Percentiles rank a stretch among this genome's conserved stretches.
Conservation (phyloP, 2,329 filamentous ascomycete species). For the Colletotrichum gigasporum region DNA sequence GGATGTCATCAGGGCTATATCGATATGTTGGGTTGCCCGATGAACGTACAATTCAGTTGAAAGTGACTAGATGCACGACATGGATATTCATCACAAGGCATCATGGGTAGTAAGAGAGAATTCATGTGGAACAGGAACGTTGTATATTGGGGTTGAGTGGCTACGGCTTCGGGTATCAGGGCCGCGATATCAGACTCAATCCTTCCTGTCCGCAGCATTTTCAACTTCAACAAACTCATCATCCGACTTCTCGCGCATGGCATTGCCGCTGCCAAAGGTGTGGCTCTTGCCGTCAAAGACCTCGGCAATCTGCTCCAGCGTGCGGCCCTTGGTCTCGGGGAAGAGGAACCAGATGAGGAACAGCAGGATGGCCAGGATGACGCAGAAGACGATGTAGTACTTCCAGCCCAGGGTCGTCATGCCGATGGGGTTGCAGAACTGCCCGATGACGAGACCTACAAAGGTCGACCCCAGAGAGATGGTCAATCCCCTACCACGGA, state of each 20-base stretch:
- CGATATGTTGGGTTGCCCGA: too few species aligned
- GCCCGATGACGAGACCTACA: conserved; percentile 42
- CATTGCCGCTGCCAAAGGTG: neutral
- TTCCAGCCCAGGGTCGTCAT: conserved; percentile 42
- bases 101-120: too few species aligned
- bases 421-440: conserved; percentile 55
- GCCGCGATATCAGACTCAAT: too few species aligned
- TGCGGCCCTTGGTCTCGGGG: conserved; percentile 39
- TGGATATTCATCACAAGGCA: too few species aligned
- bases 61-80: too few species aligned
- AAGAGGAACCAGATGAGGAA: conserved; percentile 37
- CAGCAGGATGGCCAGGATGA: conserved; percentile 26
- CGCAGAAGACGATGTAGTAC: conserved; percentile 37
- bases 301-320: conserved; percentile 34
- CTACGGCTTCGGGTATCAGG: neutral
- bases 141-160: too few species aligned
- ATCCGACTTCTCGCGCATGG: neutral
- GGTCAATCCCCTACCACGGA: conserved; percentile 32
- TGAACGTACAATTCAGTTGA: too few species aligned
- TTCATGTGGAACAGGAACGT: too few species aligned
- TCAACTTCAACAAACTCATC: conserved; percentile 21
- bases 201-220: conserved; percentile 4
- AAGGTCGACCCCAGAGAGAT: conserved; percentile 31
- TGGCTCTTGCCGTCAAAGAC: conserved; percentile 32
- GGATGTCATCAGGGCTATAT: too few species aligned